phyloP scores from a whole-genome alignment of 192 early-diverging fungal genomes.

The Backusella macrospora region DNA sequence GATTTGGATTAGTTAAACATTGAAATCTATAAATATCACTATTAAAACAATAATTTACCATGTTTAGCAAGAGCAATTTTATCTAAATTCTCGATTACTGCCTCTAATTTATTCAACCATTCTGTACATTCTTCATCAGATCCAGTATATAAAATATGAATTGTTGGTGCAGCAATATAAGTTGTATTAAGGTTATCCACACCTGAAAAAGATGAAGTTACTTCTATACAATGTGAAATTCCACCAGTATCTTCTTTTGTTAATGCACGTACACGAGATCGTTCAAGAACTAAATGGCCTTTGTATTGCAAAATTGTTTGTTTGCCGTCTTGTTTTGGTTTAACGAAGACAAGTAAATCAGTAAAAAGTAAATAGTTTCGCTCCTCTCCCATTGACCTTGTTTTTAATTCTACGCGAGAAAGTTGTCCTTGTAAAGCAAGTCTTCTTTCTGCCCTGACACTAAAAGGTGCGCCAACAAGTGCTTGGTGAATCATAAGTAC shows the following conservation, averaged over 20 bases:
- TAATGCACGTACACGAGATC: constrained; percentile 19
- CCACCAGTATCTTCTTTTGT: constrained; percentile 16
- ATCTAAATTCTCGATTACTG: constrained; percentile 27
- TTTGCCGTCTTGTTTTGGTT: constrained; percentile 28
- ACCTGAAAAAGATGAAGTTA: constrained; percentile 17
- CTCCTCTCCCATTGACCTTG: constrained; percentile 22
- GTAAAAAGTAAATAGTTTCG: constrained; percentile 33
- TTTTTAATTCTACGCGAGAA: constrained; percentile 21
- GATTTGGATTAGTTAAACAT: background rate
- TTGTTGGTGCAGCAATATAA: constrained; percentile 15
- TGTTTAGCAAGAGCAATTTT: constrained; percentile 10
- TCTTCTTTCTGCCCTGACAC: constrained; percentile 27
- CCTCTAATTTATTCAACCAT: constrained; percentile 29
- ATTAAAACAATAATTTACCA: constrained; percentile 3
- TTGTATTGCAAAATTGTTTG: constrained; percentile 32
- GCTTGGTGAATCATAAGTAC: constrained; percentile 32
- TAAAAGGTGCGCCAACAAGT: constrained; percentile 30
- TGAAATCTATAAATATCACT: background rate
- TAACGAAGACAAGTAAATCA: constrained; percentile 30
- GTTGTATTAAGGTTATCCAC: constrained; percentile 30
- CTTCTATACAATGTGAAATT: constrained; percentile 27
- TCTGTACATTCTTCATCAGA: constrained; percentile 24
- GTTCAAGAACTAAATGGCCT: constrained; percentile 23
- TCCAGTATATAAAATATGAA: constrained; percentile 22
- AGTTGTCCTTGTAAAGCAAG: constrained; percentile 31